These are phyloP conservation scores for Suillus cothurnatus DNA, from an alignment of 768 basidiomycete genomes.

Conservation along the genomic window DNA sequence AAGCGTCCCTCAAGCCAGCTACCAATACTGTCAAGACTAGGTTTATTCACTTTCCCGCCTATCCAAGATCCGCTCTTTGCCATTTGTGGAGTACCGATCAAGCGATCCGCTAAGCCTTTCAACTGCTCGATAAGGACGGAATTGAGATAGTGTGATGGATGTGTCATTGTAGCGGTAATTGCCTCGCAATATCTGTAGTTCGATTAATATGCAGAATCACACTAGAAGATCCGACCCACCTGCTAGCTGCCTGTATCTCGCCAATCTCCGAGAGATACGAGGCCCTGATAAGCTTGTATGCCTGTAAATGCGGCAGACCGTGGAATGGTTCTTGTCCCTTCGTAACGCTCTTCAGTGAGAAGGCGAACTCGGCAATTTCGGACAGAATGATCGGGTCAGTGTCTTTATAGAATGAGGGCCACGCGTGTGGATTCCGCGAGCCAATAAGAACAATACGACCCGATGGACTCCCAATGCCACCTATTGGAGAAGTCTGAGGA, in stretches of 20 bases:
- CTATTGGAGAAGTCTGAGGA: constrained; percentile 74
- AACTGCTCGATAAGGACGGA: constrained; percentile 70
- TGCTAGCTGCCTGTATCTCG: constrained; percentile 71
- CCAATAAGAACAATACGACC: constrained; percentile 76
- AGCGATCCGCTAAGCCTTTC: constrained; percentile 76
- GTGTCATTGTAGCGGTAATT: constrained; percentile 65
- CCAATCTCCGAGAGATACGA: constrained; percentile 78
- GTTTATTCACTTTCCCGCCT: constrained; percentile 81
- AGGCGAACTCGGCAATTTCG: constrained; percentile 90
- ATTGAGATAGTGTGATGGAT: constrained; percentile 69
- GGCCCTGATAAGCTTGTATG: constrained; percentile 84
- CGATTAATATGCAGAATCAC: constrained; percentile 16
- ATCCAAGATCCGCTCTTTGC: constrained; percentile 89
- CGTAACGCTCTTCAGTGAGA: constrained; percentile 66
- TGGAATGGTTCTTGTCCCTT: constrained; percentile 88
- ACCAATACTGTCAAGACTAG: constrained; percentile 89
- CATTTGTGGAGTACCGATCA: constrained; percentile 68
- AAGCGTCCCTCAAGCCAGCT: constrained; percentile 91
- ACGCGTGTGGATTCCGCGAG: constrained; percentile 55
- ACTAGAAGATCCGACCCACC: constrained; percentile 44
- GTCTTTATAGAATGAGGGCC: constrained; percentile 60
- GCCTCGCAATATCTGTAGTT: constrained; percentile 91
- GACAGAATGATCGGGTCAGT: constrained; percentile 80
- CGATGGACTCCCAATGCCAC: constrained; percentile 66
- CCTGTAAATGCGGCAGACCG: constrained; percentile 85